Conservation (phyloP, 345 rosid species). For the Draba incana region DNA sequence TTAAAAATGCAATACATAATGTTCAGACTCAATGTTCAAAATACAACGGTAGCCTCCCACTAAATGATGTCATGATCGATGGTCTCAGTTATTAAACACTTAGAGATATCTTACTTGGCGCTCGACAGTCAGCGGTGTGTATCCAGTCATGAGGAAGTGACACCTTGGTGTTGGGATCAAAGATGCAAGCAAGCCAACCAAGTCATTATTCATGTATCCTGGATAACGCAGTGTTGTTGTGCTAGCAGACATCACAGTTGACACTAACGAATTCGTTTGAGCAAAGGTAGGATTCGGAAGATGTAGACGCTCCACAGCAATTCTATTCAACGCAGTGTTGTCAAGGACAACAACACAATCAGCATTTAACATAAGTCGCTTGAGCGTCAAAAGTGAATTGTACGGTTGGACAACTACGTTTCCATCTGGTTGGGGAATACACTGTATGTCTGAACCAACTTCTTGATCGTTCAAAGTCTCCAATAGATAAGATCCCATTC, state of each 20-base stretch:
- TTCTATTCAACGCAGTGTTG: slow-evolving; percentile 92
- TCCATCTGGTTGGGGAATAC: slow-evolving; percentile 99
- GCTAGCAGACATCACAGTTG: slow-evolving; percentile 99
- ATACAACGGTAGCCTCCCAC: not conserved
- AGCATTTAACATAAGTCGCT: slow-evolving; percentile 90
- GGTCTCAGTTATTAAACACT: not conserved
- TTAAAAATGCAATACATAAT: not conserved
- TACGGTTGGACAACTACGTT: slow-evolving; percentile 99
- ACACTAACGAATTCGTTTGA: slow-evolving; percentile 93
- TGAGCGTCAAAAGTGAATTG: slow-evolving; percentile 91
- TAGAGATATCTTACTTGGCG: slow-evolving; percentile 64
- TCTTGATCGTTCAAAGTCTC: slow-evolving; percentile 98
- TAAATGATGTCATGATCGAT: not conserved
- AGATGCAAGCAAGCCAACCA: slow-evolving; percentile 98
- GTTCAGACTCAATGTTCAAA: not conserved
- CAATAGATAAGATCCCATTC: slow-evolving; percentile 97
- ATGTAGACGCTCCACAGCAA: slow-evolving; percentile 95
- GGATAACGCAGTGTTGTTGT: slow-evolving; percentile 96
- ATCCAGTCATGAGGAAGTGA: slow-evolving; percentile 99
- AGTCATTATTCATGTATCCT: slow-evolving; percentile 97
- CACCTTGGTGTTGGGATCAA: slow-evolving; percentile 98
- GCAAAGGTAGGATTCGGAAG: slow-evolving; percentile 82
- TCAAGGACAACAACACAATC: slow-evolving; percentile 99
- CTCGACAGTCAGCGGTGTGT: slow-evolving; percentile 96
- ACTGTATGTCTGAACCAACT: slow-evolving; percentile 95